These are phyloP conservation scores for Zygotorulaspora florentina DNA, from an alignment of 805 yeast genomes.

Conservation along the genomic window DNA sequence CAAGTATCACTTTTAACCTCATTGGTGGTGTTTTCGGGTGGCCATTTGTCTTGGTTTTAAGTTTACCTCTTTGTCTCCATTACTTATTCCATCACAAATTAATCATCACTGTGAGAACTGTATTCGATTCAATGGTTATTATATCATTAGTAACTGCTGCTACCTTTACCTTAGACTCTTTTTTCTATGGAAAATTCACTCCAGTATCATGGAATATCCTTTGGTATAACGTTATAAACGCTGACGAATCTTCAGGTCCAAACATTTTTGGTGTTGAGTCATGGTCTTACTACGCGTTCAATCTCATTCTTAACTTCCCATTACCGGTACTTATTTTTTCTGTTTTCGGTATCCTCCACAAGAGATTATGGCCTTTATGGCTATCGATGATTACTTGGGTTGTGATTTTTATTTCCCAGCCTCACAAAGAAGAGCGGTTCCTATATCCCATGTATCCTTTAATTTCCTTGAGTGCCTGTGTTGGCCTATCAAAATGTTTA, in stretches of 20 bases:
- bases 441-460: conserved; percentile 80
- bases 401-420: conserved; percentile 62
- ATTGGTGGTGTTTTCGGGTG: conserved; percentile 84
- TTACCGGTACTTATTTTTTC: conserved; percentile 37
- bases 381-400: conserved; percentile 65
- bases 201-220: conserved; percentile 82
- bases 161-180: conserved; percentile 48
- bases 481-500: conserved; percentile 35
- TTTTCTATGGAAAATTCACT: conserved; percentile 53
- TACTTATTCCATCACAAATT: conserved; percentile 27
- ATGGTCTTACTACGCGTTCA: conserved; percentile 61
- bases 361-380: conserved; percentile 31
- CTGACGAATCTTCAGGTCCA: conserved; percentile 71
- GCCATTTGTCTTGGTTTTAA: conserved; percentile 77
- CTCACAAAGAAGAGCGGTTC: conserved; percentile 92
- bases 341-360: conserved; percentile 27
- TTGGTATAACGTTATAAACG: conserved; percentile 69
- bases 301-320: conserved; percentile 70
- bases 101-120: conserved; percentile 27
- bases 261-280: conserved; percentile 88
- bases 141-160: conserved; percentile 15
- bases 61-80: conserved; percentile 53
- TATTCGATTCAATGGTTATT: conserved; percentile 25
- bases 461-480: conserved; percentile 58
- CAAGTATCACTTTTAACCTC: conserved; percentile 28